Base-by-base conservation (phyloP, 2,329 filamentous ascomycete species). In the Byssoonygena ceratinophila region DNA sequence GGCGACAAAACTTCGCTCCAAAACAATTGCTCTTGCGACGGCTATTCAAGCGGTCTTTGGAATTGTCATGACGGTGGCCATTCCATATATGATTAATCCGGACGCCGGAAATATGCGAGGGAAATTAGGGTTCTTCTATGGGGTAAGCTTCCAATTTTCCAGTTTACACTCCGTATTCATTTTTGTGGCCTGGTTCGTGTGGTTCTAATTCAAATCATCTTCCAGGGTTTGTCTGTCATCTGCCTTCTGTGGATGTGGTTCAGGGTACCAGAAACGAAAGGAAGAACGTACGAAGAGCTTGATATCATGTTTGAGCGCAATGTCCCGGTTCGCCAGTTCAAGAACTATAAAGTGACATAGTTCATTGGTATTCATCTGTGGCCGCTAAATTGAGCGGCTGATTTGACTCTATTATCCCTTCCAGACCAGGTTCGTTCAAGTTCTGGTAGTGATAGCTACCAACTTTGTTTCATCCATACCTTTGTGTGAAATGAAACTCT, bases 1-100 rank as follows among this genome's bases (percentile, higher is more conserved):
- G 0, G 72, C 70, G 0, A 65, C 74, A 2, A 59, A 59, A 1
- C 61, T 74, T 1, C 65, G 71, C 0, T 72, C 71, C 54, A 71
- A 71, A 41, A 78, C 74, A n/a, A 74, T 63, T 51, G 62, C 63
- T 27, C 59, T 73, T 16, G 67, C 69, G 7, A 71, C 67, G 1
- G 66, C 66, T 1, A 66, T 65, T 0, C 69, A 73, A 55, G 61
- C 67, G 1, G 51, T 70, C 1, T 65, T 69, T 51, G 69, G 69
- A 2, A 66, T 71, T 16, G 61, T 66, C 12, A 68, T 69, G 64
- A 68, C 67, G 22, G 61, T 72, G 25, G 63, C 64, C 2, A 64
- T 71, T 36, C 70, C 68, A 1, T 70, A 71, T 54, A 65, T 66
- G 64, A 63, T 73, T 23, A 72, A 71, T 52, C 64, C 65, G 3